Evolutionary conservation across 179 eudicot species (phyloP).

Genomic region (Drosera spatulata): DNA sequence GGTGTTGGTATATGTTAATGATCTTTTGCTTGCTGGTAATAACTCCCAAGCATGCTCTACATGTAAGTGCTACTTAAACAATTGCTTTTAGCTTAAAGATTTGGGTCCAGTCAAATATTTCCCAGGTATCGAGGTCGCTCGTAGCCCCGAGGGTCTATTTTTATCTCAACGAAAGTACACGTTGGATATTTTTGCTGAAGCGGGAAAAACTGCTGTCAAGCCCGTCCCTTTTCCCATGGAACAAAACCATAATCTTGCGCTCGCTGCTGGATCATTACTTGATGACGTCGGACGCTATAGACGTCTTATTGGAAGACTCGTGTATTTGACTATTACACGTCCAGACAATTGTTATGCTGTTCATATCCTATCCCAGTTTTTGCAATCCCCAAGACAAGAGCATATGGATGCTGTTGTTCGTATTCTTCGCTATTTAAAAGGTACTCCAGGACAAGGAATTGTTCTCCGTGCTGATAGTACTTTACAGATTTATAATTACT

Average conservation of each 20-base stretch:
- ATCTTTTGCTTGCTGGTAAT: neutral
- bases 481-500: no score
- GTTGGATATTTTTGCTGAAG: neutral
- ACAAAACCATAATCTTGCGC: neutral
- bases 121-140: neutral
- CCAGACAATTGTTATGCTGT: neutral
- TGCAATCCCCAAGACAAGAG: neutral
- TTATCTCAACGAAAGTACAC: neutral
- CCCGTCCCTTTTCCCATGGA: neutral
- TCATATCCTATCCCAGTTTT: neutral
- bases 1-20: neutral
- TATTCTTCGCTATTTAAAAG: neutral
- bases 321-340: constrained; percentile 2
- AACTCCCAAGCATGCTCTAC: neutral
- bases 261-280: neutral
- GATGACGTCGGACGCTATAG: neutral
- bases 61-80: neutral
- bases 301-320: neutral
- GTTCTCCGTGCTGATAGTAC: neutral
- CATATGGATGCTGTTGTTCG: neutral
- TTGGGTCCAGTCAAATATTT: neutral
- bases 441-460: neutral
- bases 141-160: neutral
- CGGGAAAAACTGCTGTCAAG: neutral
- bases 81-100: no score